Conservation (phyloP, 768 basidiomycete species). For the Boletus subcaerulescens region DNA sequence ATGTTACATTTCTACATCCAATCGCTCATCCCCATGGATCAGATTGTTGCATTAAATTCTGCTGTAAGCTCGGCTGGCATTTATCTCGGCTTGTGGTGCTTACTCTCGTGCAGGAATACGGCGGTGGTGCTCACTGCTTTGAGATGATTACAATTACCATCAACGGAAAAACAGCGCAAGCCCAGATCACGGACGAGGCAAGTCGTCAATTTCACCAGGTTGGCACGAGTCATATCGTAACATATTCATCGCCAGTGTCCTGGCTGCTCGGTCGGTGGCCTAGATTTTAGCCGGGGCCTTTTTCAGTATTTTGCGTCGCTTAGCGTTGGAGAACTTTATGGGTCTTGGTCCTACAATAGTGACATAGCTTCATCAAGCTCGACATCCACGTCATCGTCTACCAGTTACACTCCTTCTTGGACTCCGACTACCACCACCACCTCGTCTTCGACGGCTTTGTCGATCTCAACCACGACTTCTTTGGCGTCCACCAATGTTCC, state of each 20-base stretch:
- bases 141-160: conserved; percentile 42
- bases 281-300: conserved; percentile 48
- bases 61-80: conserved; percentile 28
- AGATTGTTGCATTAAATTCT: conserved; percentile 46
- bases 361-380: conserved; percentile 21
- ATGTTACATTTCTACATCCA: no score
- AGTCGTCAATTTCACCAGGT: conserved; percentile 6
- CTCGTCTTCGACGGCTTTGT: conserved; percentile 4
- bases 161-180: conserved; percentile 36
- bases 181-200: conserved; percentile 45
- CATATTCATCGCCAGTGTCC: conserved; percentile 32
- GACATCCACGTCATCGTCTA: conserved; percentile 15
- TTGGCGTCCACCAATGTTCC: conserved; percentile 2
- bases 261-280: conserved; percentile 37
- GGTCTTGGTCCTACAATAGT: conserved; percentile 40
- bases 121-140: conserved; percentile 41
- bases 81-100: not conserved
- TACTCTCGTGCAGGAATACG: conserved; percentile 35
- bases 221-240: not conserved
- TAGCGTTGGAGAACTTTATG: conserved; percentile 35
- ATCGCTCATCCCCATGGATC: not conserved
- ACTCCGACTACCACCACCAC: conserved; percentile 14
- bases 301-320: conserved; percentile 40
- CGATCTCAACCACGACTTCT: conserved; percentile 10
- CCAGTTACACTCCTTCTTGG: conserved; percentile 21